These are phyloP conservation scores for Tripidium arundinaceum DNA, from an alignment of 202 grass and related monocot genomes.

Conservation along the genomic window DNA sequence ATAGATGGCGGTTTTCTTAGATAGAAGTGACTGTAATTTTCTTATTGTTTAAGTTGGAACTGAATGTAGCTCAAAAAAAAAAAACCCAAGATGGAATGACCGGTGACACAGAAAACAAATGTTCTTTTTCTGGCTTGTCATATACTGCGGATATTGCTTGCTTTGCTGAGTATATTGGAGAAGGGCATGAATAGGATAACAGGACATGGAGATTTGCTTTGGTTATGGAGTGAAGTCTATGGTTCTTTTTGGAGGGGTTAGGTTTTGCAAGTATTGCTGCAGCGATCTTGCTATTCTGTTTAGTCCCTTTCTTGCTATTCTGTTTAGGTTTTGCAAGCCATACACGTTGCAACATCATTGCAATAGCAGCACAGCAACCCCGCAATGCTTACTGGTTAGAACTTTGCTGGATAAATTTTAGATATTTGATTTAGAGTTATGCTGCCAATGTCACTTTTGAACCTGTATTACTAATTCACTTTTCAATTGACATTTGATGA, in stretches of 20 bases:
- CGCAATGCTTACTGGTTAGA: background rate
- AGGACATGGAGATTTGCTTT: slow-evolving; percentile 8
- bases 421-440: background rate
- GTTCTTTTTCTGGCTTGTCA: slow-evolving; percentile 2
- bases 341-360: background rate
- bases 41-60: slow-evolving; percentile 7
- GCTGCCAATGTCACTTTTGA: background rate
- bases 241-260: background rate
- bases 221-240: background rate
- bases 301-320: no score
- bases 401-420: slow-evolving; percentile 19
- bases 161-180: slow-evolving; percentile 9
- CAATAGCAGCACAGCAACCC: background rate
- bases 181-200: background rate
- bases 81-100: background rate
- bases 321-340: no score
- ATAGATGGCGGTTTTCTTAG: background rate
- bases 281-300: background rate
- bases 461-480: background rate
- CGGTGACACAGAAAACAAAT: background rate
- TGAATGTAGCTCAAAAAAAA: background rate
- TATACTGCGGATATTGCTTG: background rate
- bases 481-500: background rate
- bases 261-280: background rate
- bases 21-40: slow-evolving; percentile 1